Base-by-base conservation (phyloP, 2,329 filamentous ascomycete species). In the Gaeumannomyces tritici region DNA sequence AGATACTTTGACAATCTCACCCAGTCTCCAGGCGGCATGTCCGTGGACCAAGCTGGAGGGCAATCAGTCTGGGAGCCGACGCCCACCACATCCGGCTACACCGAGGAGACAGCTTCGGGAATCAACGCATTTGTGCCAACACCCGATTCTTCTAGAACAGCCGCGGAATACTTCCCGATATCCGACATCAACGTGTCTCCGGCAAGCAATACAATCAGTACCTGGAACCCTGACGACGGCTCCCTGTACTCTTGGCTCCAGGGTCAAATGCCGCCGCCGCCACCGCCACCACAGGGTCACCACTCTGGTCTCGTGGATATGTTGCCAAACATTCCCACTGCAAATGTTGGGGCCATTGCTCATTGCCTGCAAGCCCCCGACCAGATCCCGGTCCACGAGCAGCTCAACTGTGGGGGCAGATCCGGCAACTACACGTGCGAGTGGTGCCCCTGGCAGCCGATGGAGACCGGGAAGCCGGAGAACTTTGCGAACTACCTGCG, bases 401-500 rank as follows among this genome's bases (percentile, higher is more conserved):
- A n/a, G 8, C 42, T 11, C 11, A 21, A 21, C 7, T 8, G 1
- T 51, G 42, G 8, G 0, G 21, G 21, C 21, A 21, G n/a, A 24
- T 18, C 42, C 21, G 24, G 21, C 11, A 9, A 51, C 5, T 11
- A 51, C 42, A 51, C 1, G 4, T 72, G 70, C 55, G 68, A 70
- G 29, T 65, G 69, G 57, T 72, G 70, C 62, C 65, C 69, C 31
- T 72, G 70, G 70, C 70, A 69, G 59, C 70, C 70, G 0, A 65
- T 67, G 4, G 70, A 70, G 3, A 70, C 70, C 3, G 42, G 42
- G 21, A 65, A 69, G 15, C 24, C 21, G 15, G 67, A 70, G 57
- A 72, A 72, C 59, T 62, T 70, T 7, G 67, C 67, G 27, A 70
- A 69, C 13, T 72, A 72, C 57, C 66, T 71, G 5, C 69, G 70